Conservation (phyloP, 2,329 filamentous ascomycete genomes). For the Thielaviopsis euricoi region DNA sequence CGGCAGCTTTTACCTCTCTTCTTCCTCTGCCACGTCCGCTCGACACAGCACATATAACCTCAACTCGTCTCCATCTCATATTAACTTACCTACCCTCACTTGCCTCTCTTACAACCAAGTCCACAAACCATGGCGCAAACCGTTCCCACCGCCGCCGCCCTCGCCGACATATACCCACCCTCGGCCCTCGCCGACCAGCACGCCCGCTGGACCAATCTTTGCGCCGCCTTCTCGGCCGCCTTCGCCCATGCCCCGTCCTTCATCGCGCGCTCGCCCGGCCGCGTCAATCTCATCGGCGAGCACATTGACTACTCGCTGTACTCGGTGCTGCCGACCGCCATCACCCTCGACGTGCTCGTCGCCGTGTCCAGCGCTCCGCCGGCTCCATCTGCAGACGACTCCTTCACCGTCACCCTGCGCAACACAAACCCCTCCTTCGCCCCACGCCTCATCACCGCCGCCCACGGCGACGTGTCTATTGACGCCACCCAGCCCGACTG, state of each 20-base stretch:
- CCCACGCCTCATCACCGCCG: slow-evolving; percentile 55
- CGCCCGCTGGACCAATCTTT: slow-evolving; percentile 58
- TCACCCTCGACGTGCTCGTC: slow-evolving; percentile 78
- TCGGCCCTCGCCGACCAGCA: slow-evolving; percentile 52
- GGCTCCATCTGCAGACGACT: slow-evolving; percentile 26
- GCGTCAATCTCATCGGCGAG: slow-evolving; percentile 97
- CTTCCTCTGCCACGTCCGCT: too few species aligned
- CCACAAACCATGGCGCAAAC: background rate
- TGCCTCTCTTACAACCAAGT: background rate
- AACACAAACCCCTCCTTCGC: slow-evolving; percentile 76
- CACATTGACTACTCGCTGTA: slow-evolving; percentile 99
- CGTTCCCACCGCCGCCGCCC: slow-evolving; percentile 59
- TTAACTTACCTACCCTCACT: background rate
- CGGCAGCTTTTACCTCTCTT: too few species aligned
- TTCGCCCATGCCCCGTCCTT: slow-evolving; percentile 63
- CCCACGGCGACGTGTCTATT: slow-evolving; percentile 46
- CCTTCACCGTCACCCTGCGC: slow-evolving; percentile 48
- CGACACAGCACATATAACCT: too few species aligned
- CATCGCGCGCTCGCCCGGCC: slow-evolving; percentile 75
- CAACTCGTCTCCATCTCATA: background rate
- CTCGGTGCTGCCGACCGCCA: slow-evolving; percentile 87
- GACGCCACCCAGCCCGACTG: slow-evolving; percentile 78
- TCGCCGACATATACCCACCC: slow-evolving; percentile 70
- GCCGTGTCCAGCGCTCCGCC: slow-evolving; percentile 49
- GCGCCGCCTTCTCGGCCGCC: slow-evolving; percentile 50